These are phyloP conservation scores for Pulicaria dysenterica DNA, from an alignment of 129 eudicot species.

Conservation along the genomic window DNA sequence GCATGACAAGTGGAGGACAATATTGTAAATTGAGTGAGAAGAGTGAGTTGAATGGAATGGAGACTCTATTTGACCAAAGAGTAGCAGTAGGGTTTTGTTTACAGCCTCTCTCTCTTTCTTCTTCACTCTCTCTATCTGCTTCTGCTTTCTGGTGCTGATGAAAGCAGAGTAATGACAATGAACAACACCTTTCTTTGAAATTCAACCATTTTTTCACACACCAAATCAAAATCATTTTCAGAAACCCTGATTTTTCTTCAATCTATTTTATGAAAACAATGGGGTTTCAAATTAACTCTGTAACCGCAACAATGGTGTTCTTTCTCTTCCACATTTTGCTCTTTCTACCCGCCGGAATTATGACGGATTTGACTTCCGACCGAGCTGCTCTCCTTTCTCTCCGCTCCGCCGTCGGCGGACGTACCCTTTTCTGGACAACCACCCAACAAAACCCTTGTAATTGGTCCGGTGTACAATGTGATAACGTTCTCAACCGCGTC, in stretches of 20 bases:
- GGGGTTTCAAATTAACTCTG: slow-evolving; percentile 7
- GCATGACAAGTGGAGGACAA: too few relatives aligned
- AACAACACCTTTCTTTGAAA: background rate
- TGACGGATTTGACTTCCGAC: slow-evolving; percentile 66
- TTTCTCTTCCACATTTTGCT: slow-evolving; percentile 23
- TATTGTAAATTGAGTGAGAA: too few relatives aligned
- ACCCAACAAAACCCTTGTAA: slow-evolving; percentile 39
- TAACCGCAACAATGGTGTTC: slow-evolving; percentile 33
- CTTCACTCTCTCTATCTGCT: background rate
- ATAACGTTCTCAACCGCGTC: slow-evolving; percentile 41
- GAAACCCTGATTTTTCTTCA: background rate
- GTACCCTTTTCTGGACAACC: slow-evolving; percentile 71
- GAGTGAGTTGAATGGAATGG: too few relatives aligned
- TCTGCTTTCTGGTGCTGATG: slow-evolving; percentile 17
- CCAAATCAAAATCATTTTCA: background rate
- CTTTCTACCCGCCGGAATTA: slow-evolving; percentile 12
- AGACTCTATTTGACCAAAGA: slow-evolving; percentile 15
- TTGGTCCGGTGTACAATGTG: slow-evolving; percentile 54
- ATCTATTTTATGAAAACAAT: background rate
- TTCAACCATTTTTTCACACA: background rate
- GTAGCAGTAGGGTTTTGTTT: slow-evolving; percentile 32
- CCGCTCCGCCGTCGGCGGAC: slow-evolving; percentile 85
- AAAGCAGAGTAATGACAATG: slow-evolving; percentile 10
- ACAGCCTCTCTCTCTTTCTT: slow-evolving; percentile 27
- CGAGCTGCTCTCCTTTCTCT: slow-evolving; percentile 65